Conservation (phyloP, 176 grass and related monocot species). For the Guadua angustifolia region DNA sequence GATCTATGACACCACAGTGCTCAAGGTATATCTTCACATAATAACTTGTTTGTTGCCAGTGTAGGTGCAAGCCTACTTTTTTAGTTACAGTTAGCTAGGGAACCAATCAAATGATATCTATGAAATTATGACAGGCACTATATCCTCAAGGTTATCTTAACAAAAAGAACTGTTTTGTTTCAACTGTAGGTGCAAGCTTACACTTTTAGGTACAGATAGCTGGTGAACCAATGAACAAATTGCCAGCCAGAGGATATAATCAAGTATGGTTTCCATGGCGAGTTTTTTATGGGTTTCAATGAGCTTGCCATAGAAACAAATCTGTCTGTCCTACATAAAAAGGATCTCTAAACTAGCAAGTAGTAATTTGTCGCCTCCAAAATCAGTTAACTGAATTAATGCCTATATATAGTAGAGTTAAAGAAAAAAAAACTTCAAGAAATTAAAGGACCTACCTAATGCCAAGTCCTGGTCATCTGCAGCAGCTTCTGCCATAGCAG, state of each 20-base stretch:
- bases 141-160: background rate
- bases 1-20: background rate
- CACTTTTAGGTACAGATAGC: background rate
- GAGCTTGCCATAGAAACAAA: background rate
- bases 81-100: background rate
- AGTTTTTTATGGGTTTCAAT: slow-evolving; percentile 1
- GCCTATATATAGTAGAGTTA: background rate
- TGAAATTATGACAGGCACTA: background rate
- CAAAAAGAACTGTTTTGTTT: background rate
- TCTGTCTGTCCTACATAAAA: background rate
- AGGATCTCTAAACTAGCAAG: background rate
- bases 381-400: background rate
- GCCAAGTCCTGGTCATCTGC: slow-evolving; percentile 81
- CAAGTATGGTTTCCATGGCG: background rate
- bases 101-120: background rate
- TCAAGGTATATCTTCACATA: background rate
- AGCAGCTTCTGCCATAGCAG: slow-evolving; percentile 67
- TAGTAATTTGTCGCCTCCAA: background rate
- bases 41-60: background rate
- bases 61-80: background rate
- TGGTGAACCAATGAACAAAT: background rate
- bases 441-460: slow-evolving; percentile 58
- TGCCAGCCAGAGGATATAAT: background rate
- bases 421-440: background rate
- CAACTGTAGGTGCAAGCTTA: background rate